Base-by-base conservation (phyloP, 1,284 basidiomycete species). In the Cryptococcus sp. region DNA sequence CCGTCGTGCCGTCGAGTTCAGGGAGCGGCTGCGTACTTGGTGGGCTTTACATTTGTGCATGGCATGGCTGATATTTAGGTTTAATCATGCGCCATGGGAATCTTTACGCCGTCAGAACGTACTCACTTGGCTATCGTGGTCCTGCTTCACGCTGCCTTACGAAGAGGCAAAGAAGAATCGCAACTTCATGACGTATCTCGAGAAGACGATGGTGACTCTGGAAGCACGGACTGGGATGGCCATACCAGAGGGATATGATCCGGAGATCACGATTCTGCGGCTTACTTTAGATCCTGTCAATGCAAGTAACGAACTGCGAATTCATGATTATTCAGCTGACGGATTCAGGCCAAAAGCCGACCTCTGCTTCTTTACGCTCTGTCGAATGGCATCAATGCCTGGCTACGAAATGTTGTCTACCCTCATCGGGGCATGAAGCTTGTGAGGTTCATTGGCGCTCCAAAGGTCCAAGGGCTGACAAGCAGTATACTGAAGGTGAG, bases 61-160 rank as follows among this genome's bases (percentile, higher is more conserved):
- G 14, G 21, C 18, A 5, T 16, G 7, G 36, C 36, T 39, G 36
- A 39, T 72, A 25, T 78, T 37, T 56, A 78, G 88, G 89, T 89
- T 92, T 73, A 75, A 81, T 59, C 83, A 84, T 61, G 81, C 78
- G 10, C 81, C 84, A 2, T 91, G 87, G 87, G 85, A 85, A 0
- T 77, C 80, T 10, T 81, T 94, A 50, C 81, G 78, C 43, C 78
- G 77, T 18, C 77, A 82, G 39, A 83, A 91, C 65, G 77, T 91
- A 52, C 79, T 79, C 41, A 77, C 82, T 52, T 94, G 90, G 88
- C 75, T 94, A 23, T 85, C 88, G 52, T 94, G 91, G 91, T 81
- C 83, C 13, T 84, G 87, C 60, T 92, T 85, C 73, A 85, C 85
- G 59, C 76, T 80, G 2, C 77, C 81, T 21, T 77, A 87, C 41